Base-by-base conservation (phyloP, 257 asterid genomes). In the Petunia axillaris region DNA sequence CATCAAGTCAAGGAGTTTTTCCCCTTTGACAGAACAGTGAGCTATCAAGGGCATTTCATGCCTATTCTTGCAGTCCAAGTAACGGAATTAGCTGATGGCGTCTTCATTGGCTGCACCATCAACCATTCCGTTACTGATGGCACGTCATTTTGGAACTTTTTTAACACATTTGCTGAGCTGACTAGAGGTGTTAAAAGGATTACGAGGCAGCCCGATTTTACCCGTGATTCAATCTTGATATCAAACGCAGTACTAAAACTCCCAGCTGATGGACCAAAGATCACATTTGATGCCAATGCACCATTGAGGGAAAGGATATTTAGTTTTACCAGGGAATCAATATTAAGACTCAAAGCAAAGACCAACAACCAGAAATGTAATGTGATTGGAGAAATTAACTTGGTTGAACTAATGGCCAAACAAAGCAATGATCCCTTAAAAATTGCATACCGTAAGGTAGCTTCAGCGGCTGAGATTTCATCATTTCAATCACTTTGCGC, bases 111-210 rank as follows among this genome's bases (percentile, higher is more conserved):
- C 15, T 92, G 95, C 89, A 44, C 93, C 78, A 90, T 90, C 8
- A 89, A 90, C 82, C 97, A 92, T 84, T 90, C 97, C 67, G 91
- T 92, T 0, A 77, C 84, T 0, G 97, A 92, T 4, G 97, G 97
- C 7, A 92, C 95, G 0, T 92, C 95, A 3, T 84, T 90, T 68
- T 92, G 93, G 92, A 88, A 92, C 9, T 92, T 90, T 66, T 90
- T 92, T 52, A 92, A 92, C 38, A 85, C 88, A 25, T 90, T 90
- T 44, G 93, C 97, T 37, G 95, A 90, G 77, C 60, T 86, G 8
- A 80, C 85, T 40, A 86, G 91, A 64, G 93, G 91, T 0, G 80
- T 81, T 52, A 83, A 83, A 68, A 64, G 84, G 84, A 79, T 90
- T 70, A 82, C 89, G 37, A 79, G 79, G 90, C 15, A 40, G 4